phyloP scores from a whole-genome alignment of 1,139 yeast genomes.

The Protomyces inundatus region DNA sequence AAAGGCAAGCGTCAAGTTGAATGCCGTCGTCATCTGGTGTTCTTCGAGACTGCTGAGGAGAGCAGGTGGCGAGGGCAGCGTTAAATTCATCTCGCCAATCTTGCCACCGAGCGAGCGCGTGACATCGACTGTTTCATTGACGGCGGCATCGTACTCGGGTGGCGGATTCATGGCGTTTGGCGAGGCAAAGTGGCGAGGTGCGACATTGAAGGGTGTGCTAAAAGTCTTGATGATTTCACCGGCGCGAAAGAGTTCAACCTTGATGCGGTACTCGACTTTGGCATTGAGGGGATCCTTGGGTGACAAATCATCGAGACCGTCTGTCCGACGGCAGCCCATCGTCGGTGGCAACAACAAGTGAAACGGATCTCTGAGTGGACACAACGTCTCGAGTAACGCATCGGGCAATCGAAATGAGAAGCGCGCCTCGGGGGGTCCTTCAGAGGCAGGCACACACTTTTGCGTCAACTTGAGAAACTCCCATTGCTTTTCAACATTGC shows the following conservation, averaged over 20 bases:
- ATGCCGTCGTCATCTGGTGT: constrained; percentile 14
- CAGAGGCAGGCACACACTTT: background rate
- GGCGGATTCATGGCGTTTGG: constrained; percentile 24
- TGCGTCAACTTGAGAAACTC: constrained; percentile 16
- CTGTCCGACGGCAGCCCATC: constrained; percentile 11
- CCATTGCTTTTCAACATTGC: constrained; percentile 20
- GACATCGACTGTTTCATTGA: constrained; percentile 10
- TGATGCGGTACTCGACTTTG: constrained; percentile 15
- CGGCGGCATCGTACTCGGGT: constrained; percentile 14
- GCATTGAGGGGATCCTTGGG: constrained; percentile 24
- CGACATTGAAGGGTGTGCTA: constrained; percentile 12
- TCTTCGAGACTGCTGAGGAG: constrained; percentile 22
- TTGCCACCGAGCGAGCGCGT: constrained; percentile 19
- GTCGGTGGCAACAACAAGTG: constrained; percentile 22
- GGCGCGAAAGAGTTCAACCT: constrained; percentile 3
- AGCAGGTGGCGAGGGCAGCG: constrained; percentile 10
- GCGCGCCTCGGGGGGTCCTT: background rate
- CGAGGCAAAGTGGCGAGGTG: constrained; percentile 21
- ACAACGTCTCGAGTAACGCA: constrained; percentile 17
- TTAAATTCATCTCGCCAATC: constrained; percentile 2
- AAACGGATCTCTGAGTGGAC: constrained; percentile 11
- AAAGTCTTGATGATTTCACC: constrained; percentile 2
- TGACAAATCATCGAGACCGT: constrained; percentile 18
- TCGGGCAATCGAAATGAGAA: constrained; percentile 15
- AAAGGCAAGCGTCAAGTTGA: constrained; percentile 9